Evolutionary conservation across 495 filamentous ascomycete genomes (phyloP).

Genomic region (Tuber indicum): DNA sequence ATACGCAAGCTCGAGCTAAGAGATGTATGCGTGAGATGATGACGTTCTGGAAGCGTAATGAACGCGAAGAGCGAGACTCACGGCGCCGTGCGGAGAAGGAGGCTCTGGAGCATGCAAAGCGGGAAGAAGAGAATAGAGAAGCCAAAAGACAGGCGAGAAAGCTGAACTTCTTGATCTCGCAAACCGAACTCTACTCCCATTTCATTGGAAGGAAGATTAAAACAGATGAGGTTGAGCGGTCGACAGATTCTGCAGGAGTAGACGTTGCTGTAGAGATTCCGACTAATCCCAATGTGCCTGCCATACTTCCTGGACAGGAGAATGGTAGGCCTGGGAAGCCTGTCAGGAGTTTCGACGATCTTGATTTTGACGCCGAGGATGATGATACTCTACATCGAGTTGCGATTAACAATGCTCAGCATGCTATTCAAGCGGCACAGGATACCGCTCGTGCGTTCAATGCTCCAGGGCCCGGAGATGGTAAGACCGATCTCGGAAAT

Average conservation of each 20-base stretch:
- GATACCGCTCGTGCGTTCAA: slow-evolving; percentile 91
- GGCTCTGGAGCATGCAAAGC: slow-evolving; percentile 92
- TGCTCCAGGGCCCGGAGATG: slow-evolving; percentile 53
- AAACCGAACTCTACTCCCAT: slow-evolving; percentile 97
- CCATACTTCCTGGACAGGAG: slow-evolving; percentile 24
- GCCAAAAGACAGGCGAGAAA: slow-evolving; percentile 95
- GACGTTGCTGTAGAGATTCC: slow-evolving; percentile 50
- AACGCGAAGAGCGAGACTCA: slow-evolving; percentile 90
- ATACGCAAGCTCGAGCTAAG: slow-evolving; percentile 93
- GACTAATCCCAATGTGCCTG: slow-evolving; percentile 14
- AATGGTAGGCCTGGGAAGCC: slow-evolving; percentile 51
- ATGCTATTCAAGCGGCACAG: slow-evolving; percentile 90
- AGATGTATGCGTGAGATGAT: slow-evolving; percentile 99
- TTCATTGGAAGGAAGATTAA: slow-evolving; percentile 99
- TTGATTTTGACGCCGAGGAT: slow-evolving; percentile 94
- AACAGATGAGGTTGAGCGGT: slow-evolving; percentile 84
- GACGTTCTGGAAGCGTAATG: slow-evolving; percentile 98
- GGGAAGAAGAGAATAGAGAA: slow-evolving; percentile 93
- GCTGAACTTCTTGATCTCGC: slow-evolving; percentile 98
- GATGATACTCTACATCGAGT: slow-evolving; percentile 73
- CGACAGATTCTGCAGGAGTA: slow-evolving; percentile 68
- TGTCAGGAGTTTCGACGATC: slow-evolving; percentile 83
- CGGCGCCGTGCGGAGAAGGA: slow-evolving; percentile 91
- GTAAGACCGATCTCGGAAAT: slow-evolving; percentile 46
- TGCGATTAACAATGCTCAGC: slow-evolving; percentile 92